These are phyloP conservation scores for Fusarium tupiense DNA, from an alignment of 2,329 filamentous ascomycete genomes.

Conservation along the genomic window DNA sequence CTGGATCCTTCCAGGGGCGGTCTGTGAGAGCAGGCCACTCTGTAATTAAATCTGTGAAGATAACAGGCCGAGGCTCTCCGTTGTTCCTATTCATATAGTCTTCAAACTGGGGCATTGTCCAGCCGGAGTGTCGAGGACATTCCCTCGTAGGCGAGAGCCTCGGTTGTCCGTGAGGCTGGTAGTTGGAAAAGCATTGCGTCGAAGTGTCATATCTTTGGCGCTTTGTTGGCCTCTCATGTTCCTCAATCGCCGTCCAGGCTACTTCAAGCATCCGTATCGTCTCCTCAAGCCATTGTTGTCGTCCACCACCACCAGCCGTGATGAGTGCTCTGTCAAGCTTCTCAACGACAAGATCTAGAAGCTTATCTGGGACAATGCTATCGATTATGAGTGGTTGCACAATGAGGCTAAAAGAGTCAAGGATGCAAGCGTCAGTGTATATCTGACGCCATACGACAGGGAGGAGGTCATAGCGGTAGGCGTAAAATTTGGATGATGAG, in stretches of 20 bases:
- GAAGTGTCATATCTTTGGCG: slow-evolving; percentile 19
- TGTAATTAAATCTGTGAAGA: slow-evolving; percentile 71
- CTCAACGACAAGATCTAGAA: slow-evolving; percentile 67
- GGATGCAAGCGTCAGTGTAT: slow-evolving; percentile 75
- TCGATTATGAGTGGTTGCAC: slow-evolving; percentile 24
- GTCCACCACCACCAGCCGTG: slow-evolving; percentile 71
- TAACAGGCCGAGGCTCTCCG: slow-evolving; percentile 65
- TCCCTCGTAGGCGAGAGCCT: slow-evolving; percentile 30
- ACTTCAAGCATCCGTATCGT: slow-evolving; percentile 57
- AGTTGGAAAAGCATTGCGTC: slow-evolving; percentile 37
- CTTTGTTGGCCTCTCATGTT: slow-evolving; percentile 36
- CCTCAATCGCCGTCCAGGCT: slow-evolving; percentile 31
- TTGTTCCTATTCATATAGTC: slow-evolving; percentile 62
- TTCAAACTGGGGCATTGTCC: slow-evolving; percentile 70
- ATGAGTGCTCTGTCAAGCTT: slow-evolving; percentile 81
- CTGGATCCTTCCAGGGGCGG: slow-evolving; percentile 75
- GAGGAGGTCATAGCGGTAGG: slow-evolving; percentile 73
- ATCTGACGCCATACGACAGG: slow-evolving; percentile 75
- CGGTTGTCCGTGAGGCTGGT: slow-evolving; percentile 46
- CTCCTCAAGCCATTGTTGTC: slow-evolving; percentile 59
- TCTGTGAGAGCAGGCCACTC: slow-evolving; percentile 80
- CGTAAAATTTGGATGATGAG: slow-evolving; percentile 74
- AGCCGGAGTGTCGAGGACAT: slow-evolving; percentile 48
- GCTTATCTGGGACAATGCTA: slow-evolving; percentile 16
- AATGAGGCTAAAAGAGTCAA: slow-evolving; percentile 62